Evolutionary conservation across 2,329 filamentous ascomycete species (phyloP).

Genomic region (Cladosporium colombiae): DNA sequence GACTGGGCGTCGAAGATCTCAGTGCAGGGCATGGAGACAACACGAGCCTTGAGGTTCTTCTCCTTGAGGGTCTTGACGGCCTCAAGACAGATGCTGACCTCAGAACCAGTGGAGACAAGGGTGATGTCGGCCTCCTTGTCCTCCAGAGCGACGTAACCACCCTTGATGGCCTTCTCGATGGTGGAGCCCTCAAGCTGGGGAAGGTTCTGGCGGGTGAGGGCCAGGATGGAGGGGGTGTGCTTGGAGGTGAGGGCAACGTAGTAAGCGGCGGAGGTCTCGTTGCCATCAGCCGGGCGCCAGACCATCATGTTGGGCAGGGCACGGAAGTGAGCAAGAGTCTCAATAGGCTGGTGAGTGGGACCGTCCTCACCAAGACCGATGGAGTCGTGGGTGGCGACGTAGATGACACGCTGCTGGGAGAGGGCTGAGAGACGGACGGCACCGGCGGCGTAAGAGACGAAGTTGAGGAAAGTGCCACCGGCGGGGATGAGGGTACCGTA

Average conservation of each 20-base stretch:
- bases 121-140: conserved; percentile 81
- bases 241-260: conserved; percentile 90
- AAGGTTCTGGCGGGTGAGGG: conserved; percentile 95
- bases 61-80: conserved; percentile 88
- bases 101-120: conserved; percentile 91
- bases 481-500: conserved; percentile 96
- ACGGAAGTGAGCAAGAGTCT: conserved; percentile 97
- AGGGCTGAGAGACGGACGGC: conserved; percentile 91
- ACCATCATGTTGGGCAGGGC: conserved; percentile 99
- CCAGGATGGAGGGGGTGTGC: conserved; percentile 88
- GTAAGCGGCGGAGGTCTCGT: conserved; percentile 97
- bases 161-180: conserved; percentile 87
- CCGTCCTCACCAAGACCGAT: conserved; percentile 99
- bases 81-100: conserved; percentile 91
- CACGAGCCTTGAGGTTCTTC: conserved; percentile 81
- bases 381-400: conserved; percentile 97
- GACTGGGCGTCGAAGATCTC: conserved; percentile 93
- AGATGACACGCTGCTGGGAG: conserved; percentile 87
- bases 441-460: conserved; percentile 96
- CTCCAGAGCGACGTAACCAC: conserved; percentile 89
- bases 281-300: conserved; percentile 97
- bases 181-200: conserved; percentile 94
- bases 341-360: conserved; percentile 97
- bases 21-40: conserved; percentile 94
- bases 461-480: conserved; percentile 97